phyloP scores from a whole-genome alignment of 371 early-diverging fungal species.

The Apophysomyces trapeziformis region DNA sequence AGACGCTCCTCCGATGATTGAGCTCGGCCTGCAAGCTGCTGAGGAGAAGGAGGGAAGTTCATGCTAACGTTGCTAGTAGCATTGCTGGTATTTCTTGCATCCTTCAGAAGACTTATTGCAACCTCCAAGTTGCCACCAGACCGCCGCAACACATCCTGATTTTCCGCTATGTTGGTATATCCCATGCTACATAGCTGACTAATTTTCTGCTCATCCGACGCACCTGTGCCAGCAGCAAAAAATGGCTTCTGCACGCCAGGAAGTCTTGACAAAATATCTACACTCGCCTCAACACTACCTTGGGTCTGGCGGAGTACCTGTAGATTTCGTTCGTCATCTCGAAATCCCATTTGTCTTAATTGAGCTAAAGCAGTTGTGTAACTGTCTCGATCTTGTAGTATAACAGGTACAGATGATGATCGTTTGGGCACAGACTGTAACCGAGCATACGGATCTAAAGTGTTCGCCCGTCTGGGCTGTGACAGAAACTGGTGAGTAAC shows the following conservation, averaged over 20 bases:
- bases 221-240: constrained; percentile 11
- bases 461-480: constrained; percentile 19
- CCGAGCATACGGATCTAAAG: constrained; percentile 5
- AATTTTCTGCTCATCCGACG: constrained; percentile 42
- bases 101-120: constrained; percentile 56
- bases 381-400: constrained; percentile 15
- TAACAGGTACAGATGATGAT: constrained; percentile 49
- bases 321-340: constrained; percentile 59
- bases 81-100: constrained; percentile 31
- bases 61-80: constrained; percentile 19
- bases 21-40: constrained; percentile 29
- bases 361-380: constrained; percentile 16
- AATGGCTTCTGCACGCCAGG: constrained; percentile 38
- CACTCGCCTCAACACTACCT: constrained; percentile 74
- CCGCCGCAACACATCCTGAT: constrained; percentile 59
- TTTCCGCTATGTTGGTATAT: constrained; percentile 45
- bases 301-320: constrained; percentile 69
- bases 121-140: constrained; percentile 65
- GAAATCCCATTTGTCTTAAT: constrained; percentile 81
- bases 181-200: constrained; percentile 54
- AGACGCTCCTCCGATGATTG: constrained; percentile 25
- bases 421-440: constrained; percentile 31
- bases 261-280: constrained; percentile 68
- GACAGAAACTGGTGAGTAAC: background rate
- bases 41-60: constrained; percentile 15